Evolutionary conservation across 345 rosid species (phyloP).

Genomic region (Crucihimalaya himalaica): DNA sequence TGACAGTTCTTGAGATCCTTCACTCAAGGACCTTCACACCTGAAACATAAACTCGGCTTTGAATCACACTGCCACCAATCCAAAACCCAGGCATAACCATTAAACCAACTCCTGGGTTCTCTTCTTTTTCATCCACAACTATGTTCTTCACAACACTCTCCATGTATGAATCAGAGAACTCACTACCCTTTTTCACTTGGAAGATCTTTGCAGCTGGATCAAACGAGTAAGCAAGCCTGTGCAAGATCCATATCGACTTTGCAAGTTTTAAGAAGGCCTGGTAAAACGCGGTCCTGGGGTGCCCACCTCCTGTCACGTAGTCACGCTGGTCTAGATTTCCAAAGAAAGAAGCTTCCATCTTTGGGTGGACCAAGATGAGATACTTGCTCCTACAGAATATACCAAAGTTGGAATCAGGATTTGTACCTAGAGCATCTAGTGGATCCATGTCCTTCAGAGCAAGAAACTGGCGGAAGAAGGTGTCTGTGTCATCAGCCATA

Average conservation of each 20-base stretch:
- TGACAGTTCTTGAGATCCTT: slow-evolving; percentile 24
- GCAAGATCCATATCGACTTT: slow-evolving; percentile 76
- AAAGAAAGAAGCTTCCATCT: slow-evolving; percentile 90
- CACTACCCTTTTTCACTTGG: slow-evolving; percentile 68
- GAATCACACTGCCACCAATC: slow-evolving; percentile 70
- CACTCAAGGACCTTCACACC: slow-evolving; percentile 71
- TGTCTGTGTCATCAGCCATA: slow-evolving; percentile 48
- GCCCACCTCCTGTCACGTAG: slow-evolving; percentile 70
- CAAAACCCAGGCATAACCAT: slow-evolving; percentile 91
- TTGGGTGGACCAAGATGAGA: slow-evolving; percentile 66
- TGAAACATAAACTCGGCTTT: slow-evolving; percentile 74
- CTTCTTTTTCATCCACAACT: slow-evolving; percentile 53
- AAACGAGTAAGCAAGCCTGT: slow-evolving; percentile 72
- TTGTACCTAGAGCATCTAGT: slow-evolving; percentile 64
- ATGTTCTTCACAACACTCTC: slow-evolving; percentile 72
- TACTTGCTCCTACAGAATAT: slow-evolving; percentile 73
- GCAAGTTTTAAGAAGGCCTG: slow-evolving; percentile 77
- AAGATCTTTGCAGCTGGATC: slow-evolving; percentile 67
- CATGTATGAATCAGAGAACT: slow-evolving; percentile 78
- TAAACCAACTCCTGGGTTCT: slow-evolving; percentile 63
- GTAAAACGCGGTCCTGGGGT: slow-evolving; percentile 79
- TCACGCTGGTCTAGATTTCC: slow-evolving; percentile 78
- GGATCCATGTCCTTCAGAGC: slow-evolving; percentile 74
- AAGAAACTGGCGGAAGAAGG: slow-evolving; percentile 72
- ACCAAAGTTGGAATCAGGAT: slow-evolving; percentile 76